Conservation (phyloP, 2,329 filamentous ascomycete genomes). For the Claviceps sp. region DNA sequence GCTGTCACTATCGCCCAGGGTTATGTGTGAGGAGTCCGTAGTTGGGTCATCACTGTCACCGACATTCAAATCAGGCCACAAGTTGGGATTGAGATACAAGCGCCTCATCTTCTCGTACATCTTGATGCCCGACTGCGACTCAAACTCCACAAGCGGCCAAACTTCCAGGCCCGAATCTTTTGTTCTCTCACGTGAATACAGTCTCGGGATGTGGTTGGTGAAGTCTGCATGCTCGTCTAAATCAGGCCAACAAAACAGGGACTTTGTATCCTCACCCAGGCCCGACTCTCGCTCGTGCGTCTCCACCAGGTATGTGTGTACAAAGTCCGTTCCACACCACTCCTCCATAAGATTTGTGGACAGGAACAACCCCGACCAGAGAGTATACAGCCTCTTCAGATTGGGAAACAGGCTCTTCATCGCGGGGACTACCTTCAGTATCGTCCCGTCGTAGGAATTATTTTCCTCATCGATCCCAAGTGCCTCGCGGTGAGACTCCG, state of each 20-base stretch:
- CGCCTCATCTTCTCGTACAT: slow-evolving; percentile 9
- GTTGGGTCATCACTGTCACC: slow-evolving; percentile 5
- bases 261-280: slow-evolving; percentile 12
- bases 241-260: slow-evolving; percentile 22
- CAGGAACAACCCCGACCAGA: neutral
- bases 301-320: slow-evolving; percentile 15
- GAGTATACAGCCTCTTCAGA: slow-evolving; percentile 16
- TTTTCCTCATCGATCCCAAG: neutral
- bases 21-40: neutral
- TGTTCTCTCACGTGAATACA: neutral
- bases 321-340: slow-evolving; percentile 20
- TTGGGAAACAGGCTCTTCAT: slow-evolving; percentile 10
- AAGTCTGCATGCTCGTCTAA: slow-evolving; percentile 16
- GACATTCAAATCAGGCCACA: neutral
- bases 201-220: slow-evolving; percentile 12
- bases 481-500: slow-evolving; percentile 1
- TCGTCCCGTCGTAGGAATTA: neutral
- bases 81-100: neutral
- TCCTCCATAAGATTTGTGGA: slow-evolving; percentile 7
- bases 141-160: slow-evolving; percentile 20
- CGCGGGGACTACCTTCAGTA: neutral
- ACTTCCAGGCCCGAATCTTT: slow-evolving; percentile 9
- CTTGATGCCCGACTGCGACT: slow-evolving; percentile 8
- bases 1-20: neutral
- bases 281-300: slow-evolving; percentile 14